Evolutionary conservation across 495 filamentous ascomycete species (phyloP), one percentile per base, ranked within the genome.

Genomic region (Opeltia flavorubescens): DNA sequence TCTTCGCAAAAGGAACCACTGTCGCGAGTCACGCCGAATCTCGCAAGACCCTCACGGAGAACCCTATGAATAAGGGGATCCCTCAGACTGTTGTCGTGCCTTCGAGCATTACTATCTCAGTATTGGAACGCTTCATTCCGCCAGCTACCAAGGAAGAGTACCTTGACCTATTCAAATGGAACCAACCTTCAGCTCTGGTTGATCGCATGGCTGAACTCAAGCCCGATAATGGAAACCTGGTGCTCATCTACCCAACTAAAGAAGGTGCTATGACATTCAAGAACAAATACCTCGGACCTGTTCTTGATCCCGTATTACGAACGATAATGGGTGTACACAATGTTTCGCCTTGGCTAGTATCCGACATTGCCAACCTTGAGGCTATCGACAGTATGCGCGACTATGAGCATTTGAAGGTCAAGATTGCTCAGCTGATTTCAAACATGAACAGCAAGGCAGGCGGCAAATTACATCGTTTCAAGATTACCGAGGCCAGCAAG

Each of bases 101-200:
- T 5, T 69, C 66, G 36, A 81, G 69, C 34, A 69, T 84, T 21
- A 70, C 82, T 44, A 63, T 83, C 35, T 78, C 80, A 1, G 64
- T 84, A 11, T 64, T 85, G 6, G 81, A 86, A 58, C 77, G 81
- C 5, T 85, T 79, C 57, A 77, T 86, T 5, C 81, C 81, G 41
- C 81, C 81, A 12, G 66, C 75, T 1, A 75, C 76, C 5, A 48
- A 55, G 3, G 65, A 76, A 50, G 80, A 84, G 52, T 80, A 79
- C 43, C 58, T 63, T 24, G 69, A 78, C 52, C 66, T 84, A 50
- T 83, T 84, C 57, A 62, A 59, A 28, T 53, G 61, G n/a, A 63
- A 63, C 17, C 70, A 70, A 8, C 72, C 67, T 3, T 82, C 78
- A 0, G 69, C 80, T 31, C 67, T 86, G n/a, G 67, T 80, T 25